Percentiles rank a stretch among this genome's conserved stretches.
Conservation (phyloP, 2,329 filamentous ascomycete species). For the Alternaria conjuncta region DNA sequence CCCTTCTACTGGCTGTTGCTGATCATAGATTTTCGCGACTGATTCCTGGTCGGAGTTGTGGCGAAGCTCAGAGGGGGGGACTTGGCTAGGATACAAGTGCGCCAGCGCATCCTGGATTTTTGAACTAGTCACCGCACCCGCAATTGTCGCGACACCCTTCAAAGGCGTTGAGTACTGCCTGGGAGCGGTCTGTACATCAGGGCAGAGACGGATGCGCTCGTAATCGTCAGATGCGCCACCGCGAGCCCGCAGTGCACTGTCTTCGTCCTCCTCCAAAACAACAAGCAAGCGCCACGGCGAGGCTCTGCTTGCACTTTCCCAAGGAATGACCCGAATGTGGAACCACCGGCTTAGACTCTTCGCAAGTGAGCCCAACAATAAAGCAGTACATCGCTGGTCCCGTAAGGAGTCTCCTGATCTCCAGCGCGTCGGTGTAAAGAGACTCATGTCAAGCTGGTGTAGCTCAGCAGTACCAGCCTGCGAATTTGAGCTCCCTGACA, state of each 20-base stretch:
- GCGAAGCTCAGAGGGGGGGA: background rate
- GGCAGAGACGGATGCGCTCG: constrained; percentile 3
- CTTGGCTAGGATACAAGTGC: background rate
- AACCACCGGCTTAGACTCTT: constrained; percentile 6
- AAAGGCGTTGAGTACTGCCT: background rate
- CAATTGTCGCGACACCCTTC: background rate
- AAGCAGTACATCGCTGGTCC: background rate
- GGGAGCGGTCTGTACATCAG: background rate
- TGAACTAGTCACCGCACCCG: constrained; percentile 4
- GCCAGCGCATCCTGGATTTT: constrained; percentile 2
- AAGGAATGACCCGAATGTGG: background rate
- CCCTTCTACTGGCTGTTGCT: background rate
- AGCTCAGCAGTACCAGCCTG: background rate
- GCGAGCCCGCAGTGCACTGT: background rate
- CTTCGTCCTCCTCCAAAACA: constrained; percentile 2
- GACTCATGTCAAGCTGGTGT: background rate
- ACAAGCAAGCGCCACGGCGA: background rate
- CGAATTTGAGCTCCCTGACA: background rate
- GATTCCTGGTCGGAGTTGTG: background rate
- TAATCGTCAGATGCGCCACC: background rate
- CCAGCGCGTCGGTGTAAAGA: constrained; percentile 6
- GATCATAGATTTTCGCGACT: background rate
- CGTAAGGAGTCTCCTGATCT: background rate
- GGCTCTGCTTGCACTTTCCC: background rate
- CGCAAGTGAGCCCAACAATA: constrained; percentile 1